These are phyloP conservation scores for Silene noctiflora DNA, from an alignment of 179 eudicot genomes.

Conservation along the genomic window DNA sequence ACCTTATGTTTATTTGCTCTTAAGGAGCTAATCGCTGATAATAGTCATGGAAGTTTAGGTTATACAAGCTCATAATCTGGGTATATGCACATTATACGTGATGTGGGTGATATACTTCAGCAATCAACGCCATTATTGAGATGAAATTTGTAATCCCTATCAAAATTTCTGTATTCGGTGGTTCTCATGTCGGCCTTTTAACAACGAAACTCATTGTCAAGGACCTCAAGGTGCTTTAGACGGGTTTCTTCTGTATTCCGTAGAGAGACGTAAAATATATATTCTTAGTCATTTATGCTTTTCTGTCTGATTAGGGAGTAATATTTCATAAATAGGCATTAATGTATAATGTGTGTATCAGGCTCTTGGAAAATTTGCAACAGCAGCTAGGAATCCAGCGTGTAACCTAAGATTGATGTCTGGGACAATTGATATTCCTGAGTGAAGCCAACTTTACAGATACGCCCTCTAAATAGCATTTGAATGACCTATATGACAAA, in stretches of 20 bases:
- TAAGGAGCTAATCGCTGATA: neutral
- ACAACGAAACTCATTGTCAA: constrained; percentile 93
- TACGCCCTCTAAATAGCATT: constrained; percentile 67
- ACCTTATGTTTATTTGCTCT: constrained; percentile 13
- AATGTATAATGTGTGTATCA: constrained; percentile 25
- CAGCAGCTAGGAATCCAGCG: constrained; percentile 75
- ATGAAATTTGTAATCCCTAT: constrained; percentile 68
- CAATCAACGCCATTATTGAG: constrained; percentile 61
- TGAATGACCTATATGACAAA: constrained; percentile 48
- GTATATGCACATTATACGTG: constrained; percentile 45
- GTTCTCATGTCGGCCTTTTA: constrained; percentile 94
- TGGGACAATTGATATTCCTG: constrained; percentile 87
- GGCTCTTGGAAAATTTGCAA: constrained; percentile 86
- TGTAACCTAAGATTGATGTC: constrained; percentile 85
- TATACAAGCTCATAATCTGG: neutral
- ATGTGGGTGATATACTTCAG: constrained; percentile 86
- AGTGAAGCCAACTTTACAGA: constrained; percentile 61
- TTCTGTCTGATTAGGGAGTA: neutral
- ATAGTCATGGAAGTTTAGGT: neutral
- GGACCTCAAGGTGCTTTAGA: constrained; percentile 67
- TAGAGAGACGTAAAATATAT: neutral
- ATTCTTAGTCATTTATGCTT: no score
- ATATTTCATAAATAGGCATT: neutral
- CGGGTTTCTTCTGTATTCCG: neutral
- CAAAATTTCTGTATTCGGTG: constrained; percentile 70